Conservation (phyloP, 805 yeast species). For the Candida morakotiae region DNA sequence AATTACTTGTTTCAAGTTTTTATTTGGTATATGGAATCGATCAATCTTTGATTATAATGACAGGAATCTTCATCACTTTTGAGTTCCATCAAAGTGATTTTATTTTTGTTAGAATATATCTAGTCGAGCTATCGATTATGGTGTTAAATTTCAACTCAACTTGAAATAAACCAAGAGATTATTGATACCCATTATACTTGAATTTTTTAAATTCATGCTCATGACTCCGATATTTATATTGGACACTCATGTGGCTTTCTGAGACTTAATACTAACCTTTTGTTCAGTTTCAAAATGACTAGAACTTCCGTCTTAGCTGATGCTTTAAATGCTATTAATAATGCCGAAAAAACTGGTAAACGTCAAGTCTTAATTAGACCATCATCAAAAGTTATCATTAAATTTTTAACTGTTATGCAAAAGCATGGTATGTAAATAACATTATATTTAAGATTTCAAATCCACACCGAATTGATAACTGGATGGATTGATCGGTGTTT, state of each 20-base stretch:
- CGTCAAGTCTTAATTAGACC: constrained; percentile 98
- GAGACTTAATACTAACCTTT: constrained; percentile 8
- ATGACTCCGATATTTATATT: constrained; percentile 24
- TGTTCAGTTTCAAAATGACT: constrained; percentile 65
- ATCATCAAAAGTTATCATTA: constrained; percentile 96
- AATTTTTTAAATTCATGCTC: constrained; percentile 15
- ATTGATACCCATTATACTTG: constrained; percentile 18
- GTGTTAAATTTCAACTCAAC: constrained; percentile 3
- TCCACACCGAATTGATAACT: constrained; percentile 92
- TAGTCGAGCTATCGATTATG: constrained; percentile 1
- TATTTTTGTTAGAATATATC: constrained; percentile 1
- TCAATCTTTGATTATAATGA: constrained; percentile 3
- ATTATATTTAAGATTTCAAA: background rate
- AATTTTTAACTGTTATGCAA: constrained; percentile 95
- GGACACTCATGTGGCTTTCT: constrained; percentile 39
- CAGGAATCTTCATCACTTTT: background rate
- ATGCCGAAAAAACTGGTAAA: constrained; percentile 99
- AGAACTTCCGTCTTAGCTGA: constrained; percentile 98
- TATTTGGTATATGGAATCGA: constrained; percentile 3
- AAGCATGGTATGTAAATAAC: constrained; percentile 53
- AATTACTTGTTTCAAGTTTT: background rate
- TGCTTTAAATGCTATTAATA: constrained; percentile 96
- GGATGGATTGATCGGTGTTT: constrained; percentile 87
- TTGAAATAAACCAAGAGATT: constrained; percentile 13
- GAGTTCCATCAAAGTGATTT: background rate